A percentile compares a stretch with the other conserved stretches of the same genome.
phyloP scores from a whole-genome alignment of 2,329 filamentous ascomycete genomes.

The Metarhizium guizhouense region DNA sequence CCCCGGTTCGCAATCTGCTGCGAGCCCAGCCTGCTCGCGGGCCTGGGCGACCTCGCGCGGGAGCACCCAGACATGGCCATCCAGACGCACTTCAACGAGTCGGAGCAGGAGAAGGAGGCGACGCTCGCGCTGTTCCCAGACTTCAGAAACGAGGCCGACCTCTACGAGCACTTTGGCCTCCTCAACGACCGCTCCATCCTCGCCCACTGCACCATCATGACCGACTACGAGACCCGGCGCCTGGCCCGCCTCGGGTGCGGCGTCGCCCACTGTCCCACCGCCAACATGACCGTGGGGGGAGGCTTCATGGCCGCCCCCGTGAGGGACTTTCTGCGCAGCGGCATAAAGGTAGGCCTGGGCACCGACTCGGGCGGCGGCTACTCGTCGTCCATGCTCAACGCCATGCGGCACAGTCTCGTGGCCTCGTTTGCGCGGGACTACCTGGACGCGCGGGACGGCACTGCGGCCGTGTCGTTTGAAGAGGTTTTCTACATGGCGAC shows the following conservation, averaged over 20 bases:
- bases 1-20: constrained; percentile 56
- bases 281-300: constrained; percentile 54
- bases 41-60: constrained; percentile 44
- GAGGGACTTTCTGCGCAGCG: constrained; percentile 44
- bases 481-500: constrained; percentile 54
- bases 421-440: constrained; percentile 39
- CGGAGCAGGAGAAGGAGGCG: constrained; percentile 47
- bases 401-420: constrained; percentile 50
- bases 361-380: constrained; percentile 58
- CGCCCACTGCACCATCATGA: constrained; percentile 58
- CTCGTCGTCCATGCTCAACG: constrained; percentile 49
- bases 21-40: constrained; percentile 40
- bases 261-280: constrained; percentile 54
- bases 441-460: constrained; percentile 30
- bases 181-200: constrained; percentile 49
- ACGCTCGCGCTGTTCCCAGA: constrained; percentile 47
- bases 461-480: constrained; percentile 31
- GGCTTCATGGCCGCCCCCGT: constrained; percentile 55
- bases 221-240: constrained; percentile 41
- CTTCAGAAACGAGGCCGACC: constrained; percentile 47
- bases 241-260: constrained; percentile 42
- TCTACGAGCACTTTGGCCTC: constrained; percentile 48
- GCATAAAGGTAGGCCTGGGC: constrained; percentile 57
- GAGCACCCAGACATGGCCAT: constrained; percentile 42
- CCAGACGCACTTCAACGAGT: constrained; percentile 62